Conservation (phyloP, 495 filamentous ascomycete species). For the Barbatosphaeria neglecta region DNA sequence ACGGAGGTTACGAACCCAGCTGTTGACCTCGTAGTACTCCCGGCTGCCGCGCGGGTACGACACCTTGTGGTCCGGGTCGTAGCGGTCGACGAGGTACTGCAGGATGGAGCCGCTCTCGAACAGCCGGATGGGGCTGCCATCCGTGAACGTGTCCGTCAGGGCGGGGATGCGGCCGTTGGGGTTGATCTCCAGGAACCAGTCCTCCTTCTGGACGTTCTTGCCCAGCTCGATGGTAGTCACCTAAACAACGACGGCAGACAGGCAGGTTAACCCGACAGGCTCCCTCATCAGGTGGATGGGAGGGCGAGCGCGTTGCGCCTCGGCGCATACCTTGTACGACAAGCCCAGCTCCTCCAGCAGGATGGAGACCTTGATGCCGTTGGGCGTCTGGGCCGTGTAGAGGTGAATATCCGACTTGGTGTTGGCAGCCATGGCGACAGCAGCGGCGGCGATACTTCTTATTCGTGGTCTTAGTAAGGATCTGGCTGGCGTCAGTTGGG, state of each 20-base stretch:
- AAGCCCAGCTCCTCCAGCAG: constrained; percentile 76
- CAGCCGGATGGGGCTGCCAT: constrained; percentile 61
- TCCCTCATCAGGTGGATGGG: constrained; percentile 23
- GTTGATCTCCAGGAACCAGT: constrained; percentile 85
- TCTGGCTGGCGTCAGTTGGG: not conserved
- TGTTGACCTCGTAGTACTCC: constrained; percentile 69
- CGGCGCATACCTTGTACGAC: constrained; percentile 44
- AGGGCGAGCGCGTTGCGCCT: too few species aligned
- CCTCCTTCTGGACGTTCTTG: constrained; percentile 60
- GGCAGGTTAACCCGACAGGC: too few species aligned
- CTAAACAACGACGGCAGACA: too few species aligned
- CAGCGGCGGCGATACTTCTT: too few species aligned
- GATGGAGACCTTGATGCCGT: constrained; percentile 76
- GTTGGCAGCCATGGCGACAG: constrained; percentile 9
- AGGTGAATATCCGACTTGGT: constrained; percentile 33
- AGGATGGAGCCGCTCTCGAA: constrained; percentile 83
- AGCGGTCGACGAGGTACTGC: constrained; percentile 71
- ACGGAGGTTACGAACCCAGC: constrained; percentile 42
- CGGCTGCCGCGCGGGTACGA: constrained; percentile 62
- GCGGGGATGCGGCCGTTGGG: constrained; percentile 95
- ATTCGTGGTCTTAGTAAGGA: not conserved
- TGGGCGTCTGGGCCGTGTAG: constrained; percentile 54
- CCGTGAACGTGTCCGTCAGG: constrained; percentile 61
- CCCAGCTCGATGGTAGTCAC: constrained; percentile 56
- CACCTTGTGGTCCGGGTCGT: constrained; percentile 77